Conservation (phyloP, 345 rosid species). For the Odontarrhena argentea region DNA sequence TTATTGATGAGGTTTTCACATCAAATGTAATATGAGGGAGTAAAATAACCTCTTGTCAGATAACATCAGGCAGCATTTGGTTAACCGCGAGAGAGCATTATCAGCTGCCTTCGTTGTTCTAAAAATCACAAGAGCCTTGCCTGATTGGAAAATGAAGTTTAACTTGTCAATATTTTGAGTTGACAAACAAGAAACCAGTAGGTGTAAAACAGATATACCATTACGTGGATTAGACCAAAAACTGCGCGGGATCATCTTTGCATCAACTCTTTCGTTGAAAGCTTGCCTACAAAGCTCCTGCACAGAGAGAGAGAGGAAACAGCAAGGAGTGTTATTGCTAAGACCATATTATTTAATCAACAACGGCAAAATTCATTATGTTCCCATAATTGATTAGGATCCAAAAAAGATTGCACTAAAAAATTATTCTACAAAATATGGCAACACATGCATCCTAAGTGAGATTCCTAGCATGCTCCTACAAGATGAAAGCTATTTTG, state of each 20-base stretch:
- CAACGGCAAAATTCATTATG: neutral
- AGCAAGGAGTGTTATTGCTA: slow-evolving; percentile 3
- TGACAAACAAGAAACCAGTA: neutral
- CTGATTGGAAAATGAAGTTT: slow-evolving; percentile 39
- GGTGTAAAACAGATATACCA: slow-evolving; percentile 45
- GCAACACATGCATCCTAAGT: slow-evolving; percentile 17
- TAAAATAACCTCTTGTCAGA: slow-evolving; percentile 34
- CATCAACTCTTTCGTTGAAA: slow-evolving; percentile 50
- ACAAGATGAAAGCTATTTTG: slow-evolving; percentile 13
- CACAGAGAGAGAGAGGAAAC: slow-evolving; percentile 22
- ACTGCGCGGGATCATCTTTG: slow-evolving; percentile 50
- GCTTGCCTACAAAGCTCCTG: slow-evolving; percentile 59
- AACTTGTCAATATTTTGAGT: slow-evolving; percentile 5
- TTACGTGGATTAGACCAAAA: slow-evolving; percentile 42
- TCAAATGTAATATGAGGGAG: slow-evolving; percentile 15
- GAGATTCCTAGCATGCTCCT: slow-evolving; percentile 9
- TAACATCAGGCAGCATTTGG: slow-evolving; percentile 47
- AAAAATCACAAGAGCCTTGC: slow-evolving; percentile 61
- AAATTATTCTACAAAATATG: neutral
- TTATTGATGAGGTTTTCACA: neutral
- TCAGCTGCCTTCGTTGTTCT: slow-evolving; percentile 53
- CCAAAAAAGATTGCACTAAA: slow-evolving; percentile 1
- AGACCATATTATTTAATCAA: slow-evolving; percentile 9
- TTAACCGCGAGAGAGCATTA: slow-evolving; percentile 41
- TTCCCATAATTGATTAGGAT: slow-evolving; percentile 18